These are phyloP conservation scores for Aspergillus novoparasiticus DNA, from an alignment of 2,329 filamentous ascomycete species.

Conservation along the genomic window DNA sequence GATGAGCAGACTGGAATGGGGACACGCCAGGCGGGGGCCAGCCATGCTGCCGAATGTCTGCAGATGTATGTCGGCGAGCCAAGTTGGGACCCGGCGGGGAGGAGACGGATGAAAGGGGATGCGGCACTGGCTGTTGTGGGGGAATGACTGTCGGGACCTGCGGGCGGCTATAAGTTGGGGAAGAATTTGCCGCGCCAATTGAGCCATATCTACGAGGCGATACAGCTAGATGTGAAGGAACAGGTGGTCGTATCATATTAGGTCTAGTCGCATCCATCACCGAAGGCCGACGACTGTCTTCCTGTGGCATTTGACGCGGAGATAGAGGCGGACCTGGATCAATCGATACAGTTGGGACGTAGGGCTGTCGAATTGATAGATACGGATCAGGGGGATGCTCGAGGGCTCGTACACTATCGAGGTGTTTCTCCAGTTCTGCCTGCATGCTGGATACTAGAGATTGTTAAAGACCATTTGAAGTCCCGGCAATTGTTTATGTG, in stretches of 20 bases:
- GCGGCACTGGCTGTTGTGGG: conserved; percentile 69
- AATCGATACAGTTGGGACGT: conserved; percentile 62
- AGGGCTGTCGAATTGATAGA: conserved; percentile 65
- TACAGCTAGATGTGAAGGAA: conserved; percentile 79
- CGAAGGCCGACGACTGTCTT: conserved; percentile 75
- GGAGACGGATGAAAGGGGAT: conserved; percentile 59
- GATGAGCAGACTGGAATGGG: conserved; percentile 67
- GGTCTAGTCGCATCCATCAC: conserved; percentile 63
- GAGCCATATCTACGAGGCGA: conserved; percentile 85
- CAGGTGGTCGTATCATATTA: conserved; percentile 73
- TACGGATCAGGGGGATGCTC: conserved; percentile 67
- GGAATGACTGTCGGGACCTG: conserved; percentile 67
- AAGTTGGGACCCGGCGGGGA: conserved; percentile 67
- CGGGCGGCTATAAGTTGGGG: conserved; percentile 72
- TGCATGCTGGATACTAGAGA: conserved; percentile 58
- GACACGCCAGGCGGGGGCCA: conserved; percentile 66
- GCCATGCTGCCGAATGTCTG: conserved; percentile 88
- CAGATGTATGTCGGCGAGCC: conserved; percentile 85
- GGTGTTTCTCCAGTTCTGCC: conserved; percentile 63
- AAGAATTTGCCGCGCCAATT: conserved; percentile 70
- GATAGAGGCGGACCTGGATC: conserved; percentile 78
- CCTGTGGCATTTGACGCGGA: conserved; percentile 81
- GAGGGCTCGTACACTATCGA: conserved; percentile 58
- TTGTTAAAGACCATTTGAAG: conserved; percentile 19
- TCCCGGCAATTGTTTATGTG: not conserved